Percentiles rank a stretch among this genome's conserved stretches.
Conservation (phyloP, 352 stramenopile species). For the Pythium utonaiense region DNA sequence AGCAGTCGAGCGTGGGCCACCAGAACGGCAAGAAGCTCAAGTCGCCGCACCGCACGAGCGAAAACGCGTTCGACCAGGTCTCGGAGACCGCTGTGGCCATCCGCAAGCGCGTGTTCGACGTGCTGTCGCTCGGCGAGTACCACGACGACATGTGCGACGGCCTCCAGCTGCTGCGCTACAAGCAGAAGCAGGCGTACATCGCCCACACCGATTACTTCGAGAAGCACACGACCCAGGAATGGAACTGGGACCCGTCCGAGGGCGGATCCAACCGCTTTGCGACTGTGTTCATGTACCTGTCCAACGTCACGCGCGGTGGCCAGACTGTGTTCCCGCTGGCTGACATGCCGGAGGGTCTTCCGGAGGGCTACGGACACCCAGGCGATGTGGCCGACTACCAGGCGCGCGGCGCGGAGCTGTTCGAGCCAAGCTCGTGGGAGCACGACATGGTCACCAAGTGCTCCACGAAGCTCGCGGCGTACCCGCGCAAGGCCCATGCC, state of each 20-base stretch:
- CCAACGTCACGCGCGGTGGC: conserved; percentile 68
- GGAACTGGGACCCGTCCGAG: conserved; percentile 71
- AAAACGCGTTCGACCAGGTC: conserved; percentile 87
- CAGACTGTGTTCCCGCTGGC: conserved; percentile 83
- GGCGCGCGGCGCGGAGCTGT: conserved; percentile 44
- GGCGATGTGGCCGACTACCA: conserved; percentile 38
- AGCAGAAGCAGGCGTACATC: conserved; percentile 93
- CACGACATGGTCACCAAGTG: conserved; percentile 77
- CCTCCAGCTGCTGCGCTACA: conserved; percentile 94
- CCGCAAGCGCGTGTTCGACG: conserved; percentile 85
- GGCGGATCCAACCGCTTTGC: conserved; percentile 83
- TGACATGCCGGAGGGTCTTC: conserved; percentile 67
- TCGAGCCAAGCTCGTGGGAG: conserved; percentile 65
- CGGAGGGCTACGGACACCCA: conserved; percentile 52
- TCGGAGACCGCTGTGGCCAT: conserved; percentile 68
- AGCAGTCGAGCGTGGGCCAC: conserved; percentile 77
- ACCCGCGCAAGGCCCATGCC: conserved; percentile 86
- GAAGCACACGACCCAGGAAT: conserved; percentile 40
- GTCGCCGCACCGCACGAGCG: conserved; percentile 74
- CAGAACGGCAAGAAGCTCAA: conserved; percentile 65
- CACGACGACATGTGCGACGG: conserved; percentile 91
- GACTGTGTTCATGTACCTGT: conserved; percentile 83
- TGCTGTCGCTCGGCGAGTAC: conserved; percentile 90
- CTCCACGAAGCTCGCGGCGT: conserved; percentile 70
- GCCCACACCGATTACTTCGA: conserved; percentile 94